Conservation (phyloP, 495 filamentous ascomycete genomes). For the Chlorociboria aeruginascens region DNA sequence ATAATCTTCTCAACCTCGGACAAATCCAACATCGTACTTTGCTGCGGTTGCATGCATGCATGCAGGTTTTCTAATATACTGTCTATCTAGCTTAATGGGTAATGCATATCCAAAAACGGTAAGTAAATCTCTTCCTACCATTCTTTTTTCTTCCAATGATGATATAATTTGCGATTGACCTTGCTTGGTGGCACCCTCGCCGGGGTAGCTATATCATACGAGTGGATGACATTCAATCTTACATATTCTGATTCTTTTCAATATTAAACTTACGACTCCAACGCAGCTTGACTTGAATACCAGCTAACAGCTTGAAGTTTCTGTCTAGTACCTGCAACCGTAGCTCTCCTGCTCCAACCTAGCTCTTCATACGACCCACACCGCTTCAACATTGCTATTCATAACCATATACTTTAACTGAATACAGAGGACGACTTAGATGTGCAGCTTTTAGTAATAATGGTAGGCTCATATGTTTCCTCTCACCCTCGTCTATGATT, state of each 20-base stretch:
- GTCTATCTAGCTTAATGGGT: background rate
- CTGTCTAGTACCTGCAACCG: too few species aligned
- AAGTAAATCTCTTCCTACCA: background rate
- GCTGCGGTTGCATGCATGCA: background rate
- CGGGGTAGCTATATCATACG: slow-evolving; percentile 66
- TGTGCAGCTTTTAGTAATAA: background rate
- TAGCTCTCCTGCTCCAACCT: too few species aligned
- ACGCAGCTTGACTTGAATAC: too few species aligned
- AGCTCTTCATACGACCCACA: too few species aligned
- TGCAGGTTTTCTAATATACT: background rate
- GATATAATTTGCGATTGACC: slow-evolving; percentile 99
- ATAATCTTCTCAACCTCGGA: background rate
- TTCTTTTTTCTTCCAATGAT: slow-evolving; percentile 46
- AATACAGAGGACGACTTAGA: too few species aligned
- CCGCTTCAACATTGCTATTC: too few species aligned
- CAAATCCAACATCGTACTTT: background rate
- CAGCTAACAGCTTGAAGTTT: too few species aligned
- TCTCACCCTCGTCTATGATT: slow-evolving; percentile 47
- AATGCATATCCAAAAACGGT: too few species aligned
- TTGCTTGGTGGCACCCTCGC: slow-evolving; percentile 69
- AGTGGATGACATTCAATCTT: slow-evolving; percentile 83
- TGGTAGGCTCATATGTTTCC: slow-evolving; percentile 1
- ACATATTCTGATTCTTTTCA: slow-evolving; percentile 74
- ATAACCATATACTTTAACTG: too few species aligned
- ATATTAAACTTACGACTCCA: background rate